phyloP scores from a whole-genome alignment of 2,329 filamentous ascomycete species.

The Nakataea oryzae region DNA sequence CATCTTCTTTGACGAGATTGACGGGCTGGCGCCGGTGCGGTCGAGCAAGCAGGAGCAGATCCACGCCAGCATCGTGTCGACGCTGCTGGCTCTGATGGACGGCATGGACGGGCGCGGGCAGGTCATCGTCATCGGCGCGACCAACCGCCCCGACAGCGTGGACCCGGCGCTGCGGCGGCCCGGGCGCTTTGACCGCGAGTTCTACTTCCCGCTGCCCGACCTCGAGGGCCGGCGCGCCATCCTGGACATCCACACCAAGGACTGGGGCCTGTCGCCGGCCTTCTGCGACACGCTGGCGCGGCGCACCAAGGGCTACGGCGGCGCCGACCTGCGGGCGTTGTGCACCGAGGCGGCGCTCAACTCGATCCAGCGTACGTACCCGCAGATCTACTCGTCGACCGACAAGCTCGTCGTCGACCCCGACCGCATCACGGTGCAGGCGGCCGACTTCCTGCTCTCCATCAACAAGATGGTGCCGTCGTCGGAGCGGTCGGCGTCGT shows the following conservation, averaged over 20 bases:
- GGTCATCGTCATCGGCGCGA: constrained; percentile 98
- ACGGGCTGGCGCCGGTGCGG: constrained; percentile 87
- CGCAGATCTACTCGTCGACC: constrained; percentile 86
- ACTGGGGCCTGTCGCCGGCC: constrained; percentile 70
- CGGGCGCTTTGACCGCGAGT: constrained; percentile 92
- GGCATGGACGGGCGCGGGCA: constrained; percentile 97
- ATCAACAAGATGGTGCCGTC: constrained; percentile 95
- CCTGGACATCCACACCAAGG: constrained; percentile 88
- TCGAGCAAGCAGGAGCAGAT: constrained; percentile 99
- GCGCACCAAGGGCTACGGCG: constrained; percentile 84
- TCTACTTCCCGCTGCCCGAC: constrained; percentile 92
- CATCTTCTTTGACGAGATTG: constrained; percentile 99
- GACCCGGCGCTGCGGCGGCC: constrained; percentile 91
- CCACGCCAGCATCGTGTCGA: constrained; percentile 94
- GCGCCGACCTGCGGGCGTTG: constrained; percentile 85
- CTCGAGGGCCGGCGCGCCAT: constrained; percentile 72
- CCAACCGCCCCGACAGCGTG: constrained; percentile 91
- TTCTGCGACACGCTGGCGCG: constrained; percentile 82
- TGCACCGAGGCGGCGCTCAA: constrained; percentile 96
- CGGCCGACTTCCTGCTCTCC: constrained; percentile 94
- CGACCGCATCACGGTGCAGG: constrained; percentile 71
- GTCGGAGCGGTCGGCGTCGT: constrained; percentile 80
- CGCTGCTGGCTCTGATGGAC: constrained; percentile 88
- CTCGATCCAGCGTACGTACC: constrained; percentile 88
- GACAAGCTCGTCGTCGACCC: constrained; percentile 86